Evolutionary conservation across 208 protist species (phyloP).

Genomic region (Acanthamoeba healyi): DNA sequence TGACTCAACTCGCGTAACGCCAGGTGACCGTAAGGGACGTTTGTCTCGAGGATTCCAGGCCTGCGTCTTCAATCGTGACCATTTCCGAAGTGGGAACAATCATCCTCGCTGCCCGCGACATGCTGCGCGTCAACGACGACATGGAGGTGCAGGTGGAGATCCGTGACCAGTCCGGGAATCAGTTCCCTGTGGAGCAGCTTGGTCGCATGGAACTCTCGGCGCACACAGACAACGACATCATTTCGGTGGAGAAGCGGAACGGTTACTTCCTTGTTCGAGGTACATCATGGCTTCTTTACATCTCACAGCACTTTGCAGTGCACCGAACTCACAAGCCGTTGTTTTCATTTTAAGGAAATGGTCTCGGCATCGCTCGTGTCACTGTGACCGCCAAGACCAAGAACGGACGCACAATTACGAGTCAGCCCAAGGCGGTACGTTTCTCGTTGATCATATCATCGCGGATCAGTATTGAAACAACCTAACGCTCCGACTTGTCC

Average conservation of each 20-base stretch:
- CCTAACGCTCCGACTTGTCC: too few species aligned
- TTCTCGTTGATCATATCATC: too few species aligned
- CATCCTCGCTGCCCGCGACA: slow-evolving; percentile 16
- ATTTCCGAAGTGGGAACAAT: slow-evolving; percentile 70
- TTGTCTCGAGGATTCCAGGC: slow-evolving; percentile 30
- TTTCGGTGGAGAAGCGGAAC: slow-evolving; percentile 43
- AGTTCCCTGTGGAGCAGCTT: slow-evolving; percentile 11
- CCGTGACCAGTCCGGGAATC: slow-evolving; percentile 33
- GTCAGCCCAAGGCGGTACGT: slow-evolving; percentile 51
- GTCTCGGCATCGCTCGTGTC: slow-evolving; percentile 50
- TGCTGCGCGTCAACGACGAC: slow-evolving; percentile 34
- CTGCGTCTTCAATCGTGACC: slow-evolving; percentile 19
- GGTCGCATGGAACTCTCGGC: background rate
- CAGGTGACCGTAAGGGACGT: slow-evolving; percentile 63
- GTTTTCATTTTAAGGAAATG: background rate
- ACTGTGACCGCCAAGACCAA: slow-evolving; percentile 54
- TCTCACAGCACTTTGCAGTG: background rate
- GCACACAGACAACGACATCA: slow-evolving; percentile 48
- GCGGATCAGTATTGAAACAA: too few species aligned
- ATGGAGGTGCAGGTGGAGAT: slow-evolving; percentile 68
- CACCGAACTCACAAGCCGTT: background rate
- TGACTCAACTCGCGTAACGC: background rate
- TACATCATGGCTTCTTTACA: background rate
- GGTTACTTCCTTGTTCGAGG: slow-evolving; percentile 20
- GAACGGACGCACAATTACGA: slow-evolving; percentile 38